These are phyloP conservation scores for Mollisiaceae sp. DNA, from an alignment of 2,329 filamentous ascomycete species.

Conservation along the genomic window DNA sequence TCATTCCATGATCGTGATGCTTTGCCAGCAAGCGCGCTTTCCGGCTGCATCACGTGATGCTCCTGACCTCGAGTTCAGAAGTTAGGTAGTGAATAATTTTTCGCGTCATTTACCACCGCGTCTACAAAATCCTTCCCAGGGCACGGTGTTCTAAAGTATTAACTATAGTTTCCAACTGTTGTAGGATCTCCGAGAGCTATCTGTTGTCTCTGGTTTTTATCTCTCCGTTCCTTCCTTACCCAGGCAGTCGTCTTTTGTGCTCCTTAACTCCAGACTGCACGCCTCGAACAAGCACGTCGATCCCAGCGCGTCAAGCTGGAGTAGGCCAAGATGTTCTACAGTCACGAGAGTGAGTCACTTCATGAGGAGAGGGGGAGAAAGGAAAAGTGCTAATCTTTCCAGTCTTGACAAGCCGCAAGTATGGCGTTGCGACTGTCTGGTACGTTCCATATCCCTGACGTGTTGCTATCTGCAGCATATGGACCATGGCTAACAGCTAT, in stretches of 20 bases:
- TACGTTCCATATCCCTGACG: slow-evolving; percentile 50
- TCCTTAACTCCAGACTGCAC: background rate
- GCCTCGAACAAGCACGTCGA: background rate
- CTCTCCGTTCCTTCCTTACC: background rate
- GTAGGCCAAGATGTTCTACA: slow-evolving; percentile 79
- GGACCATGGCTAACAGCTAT: slow-evolving; percentile 3
- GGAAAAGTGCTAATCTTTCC: slow-evolving; percentile 46
- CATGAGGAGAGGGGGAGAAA: background rate
- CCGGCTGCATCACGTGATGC: background rate
- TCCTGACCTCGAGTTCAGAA: background rate
- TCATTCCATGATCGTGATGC: background rate
- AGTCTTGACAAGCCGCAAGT: slow-evolving; percentile 83
- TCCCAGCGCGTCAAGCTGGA: slow-evolving; percentile 5
- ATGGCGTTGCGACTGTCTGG: slow-evolving; percentile 96
- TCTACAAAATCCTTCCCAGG: background rate
- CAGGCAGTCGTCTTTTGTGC: background rate
- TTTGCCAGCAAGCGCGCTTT: too few relatives aligned
- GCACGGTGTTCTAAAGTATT: background rate
- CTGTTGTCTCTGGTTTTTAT: background rate
- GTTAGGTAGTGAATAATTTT: background rate
- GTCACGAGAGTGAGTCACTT: slow-evolving; percentile 77
- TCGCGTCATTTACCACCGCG: background rate
- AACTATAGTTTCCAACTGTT: background rate
- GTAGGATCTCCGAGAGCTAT: background rate
- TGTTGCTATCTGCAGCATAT: background rate